Percentiles rank a stretch among this genome's conserved stretches.
These are phyloP conservation scores for Scortechinia acanthostroma DNA, from an alignment of 2,329 filamentous ascomycete genomes.

Conservation along the genomic window DNA sequence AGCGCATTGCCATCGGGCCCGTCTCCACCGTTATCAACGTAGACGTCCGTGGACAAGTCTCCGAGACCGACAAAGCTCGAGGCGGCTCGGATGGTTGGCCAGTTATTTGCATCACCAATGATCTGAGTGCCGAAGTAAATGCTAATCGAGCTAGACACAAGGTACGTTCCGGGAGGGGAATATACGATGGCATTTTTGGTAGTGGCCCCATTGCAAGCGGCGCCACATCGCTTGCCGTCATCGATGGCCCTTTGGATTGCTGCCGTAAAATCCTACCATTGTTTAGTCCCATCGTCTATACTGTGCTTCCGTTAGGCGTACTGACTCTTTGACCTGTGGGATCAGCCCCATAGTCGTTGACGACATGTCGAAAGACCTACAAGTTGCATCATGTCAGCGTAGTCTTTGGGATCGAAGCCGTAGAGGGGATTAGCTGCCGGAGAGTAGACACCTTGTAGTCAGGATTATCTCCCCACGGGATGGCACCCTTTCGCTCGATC, in stretches of 20 bases:
- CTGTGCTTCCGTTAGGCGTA: constrained; percentile 8
- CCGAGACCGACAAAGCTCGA: constrained; percentile 40
- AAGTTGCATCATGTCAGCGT: too few species aligned
- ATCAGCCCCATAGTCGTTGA: constrained; percentile 19
- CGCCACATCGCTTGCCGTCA: constrained; percentile 30
- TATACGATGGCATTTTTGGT: constrained; percentile 15
- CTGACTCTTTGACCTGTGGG: constrained; percentile 18
- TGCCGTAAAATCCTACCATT: constrained; percentile 22
- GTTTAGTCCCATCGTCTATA: neutral
- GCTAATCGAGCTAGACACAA: constrained; percentile 63
- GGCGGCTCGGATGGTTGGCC: constrained; percentile 45
- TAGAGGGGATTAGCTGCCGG: too few species aligned
- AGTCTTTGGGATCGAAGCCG: too few species aligned
- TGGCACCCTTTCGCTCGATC: constrained; percentile 9
- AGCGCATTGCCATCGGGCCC: constrained; percentile 30
- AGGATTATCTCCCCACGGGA: constrained; percentile 13
- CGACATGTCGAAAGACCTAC: constrained; percentile 23
- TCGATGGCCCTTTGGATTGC: constrained; percentile 41
- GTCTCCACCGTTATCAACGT: too few species aligned
- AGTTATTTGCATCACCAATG: constrained; percentile 59
- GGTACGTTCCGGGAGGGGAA: constrained; percentile 44
- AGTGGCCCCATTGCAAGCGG: constrained; percentile 20
- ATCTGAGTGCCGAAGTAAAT: constrained; percentile 77
- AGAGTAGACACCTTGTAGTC: too few species aligned
- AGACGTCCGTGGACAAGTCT: too few species aligned